Conservation (phyloP, 2,329 filamentous ascomycete species). For the Colletotrichum australisinense region DNA sequence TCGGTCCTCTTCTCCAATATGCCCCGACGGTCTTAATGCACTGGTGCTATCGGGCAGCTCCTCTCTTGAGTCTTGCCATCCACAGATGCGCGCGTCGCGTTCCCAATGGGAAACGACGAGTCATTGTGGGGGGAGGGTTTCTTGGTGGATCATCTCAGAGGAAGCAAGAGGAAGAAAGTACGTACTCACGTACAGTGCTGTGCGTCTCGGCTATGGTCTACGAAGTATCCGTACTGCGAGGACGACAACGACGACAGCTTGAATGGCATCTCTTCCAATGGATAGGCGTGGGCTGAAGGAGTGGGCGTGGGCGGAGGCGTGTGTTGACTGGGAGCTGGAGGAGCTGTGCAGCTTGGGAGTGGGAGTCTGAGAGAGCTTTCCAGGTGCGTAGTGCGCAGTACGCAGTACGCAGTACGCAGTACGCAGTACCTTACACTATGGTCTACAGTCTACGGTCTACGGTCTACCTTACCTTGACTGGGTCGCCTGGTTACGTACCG, state of each 20-base stretch:
- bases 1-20: background rate
- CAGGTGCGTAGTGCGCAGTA: no score
- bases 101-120: slow-evolving; percentile 24
- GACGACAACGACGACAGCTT: background rate
- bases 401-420: no score
- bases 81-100: background rate
- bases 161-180: background rate
- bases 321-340: background rate
- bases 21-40: background rate
- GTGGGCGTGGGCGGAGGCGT: background rate
- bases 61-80: background rate
- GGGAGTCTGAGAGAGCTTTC: background rate
- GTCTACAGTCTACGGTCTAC: no score
- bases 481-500: background rate
- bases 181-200: background rate
- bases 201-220: background rate
- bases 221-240: background rate
- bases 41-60: slow-evolving; percentile 1
- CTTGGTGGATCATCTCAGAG: slow-evolving; percentile 7
- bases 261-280: background rate
- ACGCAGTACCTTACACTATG: no score
- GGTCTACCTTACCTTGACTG: background rate
- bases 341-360: background rate
- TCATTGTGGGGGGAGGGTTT: slow-evolving; percentile 14
- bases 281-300: background rate